A percentile compares a stretch with the other conserved stretches of the same genome.
Evolutionary conservation across 768 basidiomycete genomes (phyloP).

Genomic region (Termitomyces sp.): DNA sequence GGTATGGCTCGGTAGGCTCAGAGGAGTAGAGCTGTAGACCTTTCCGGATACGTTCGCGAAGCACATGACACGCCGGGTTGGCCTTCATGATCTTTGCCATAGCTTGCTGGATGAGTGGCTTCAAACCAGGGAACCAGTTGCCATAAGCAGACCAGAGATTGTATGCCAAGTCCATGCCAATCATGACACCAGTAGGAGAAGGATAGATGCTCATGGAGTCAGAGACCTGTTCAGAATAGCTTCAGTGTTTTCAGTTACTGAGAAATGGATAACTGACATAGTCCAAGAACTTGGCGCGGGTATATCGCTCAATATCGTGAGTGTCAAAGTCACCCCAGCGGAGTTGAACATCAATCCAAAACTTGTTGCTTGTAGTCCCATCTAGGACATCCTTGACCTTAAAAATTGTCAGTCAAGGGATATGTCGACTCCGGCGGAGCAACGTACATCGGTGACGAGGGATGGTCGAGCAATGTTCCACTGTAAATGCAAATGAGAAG

Average conservation of each 20-base stretch:
- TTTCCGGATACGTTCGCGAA: slow-evolving; percentile 98
- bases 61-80: slow-evolving; percentile 94
- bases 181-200: slow-evolving; percentile 97
- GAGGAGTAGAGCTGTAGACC: slow-evolving; percentile 98
- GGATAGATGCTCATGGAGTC: slow-evolving; percentile 99
- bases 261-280: slow-evolving; percentile 51
- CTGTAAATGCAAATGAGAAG: slow-evolving; percentile 27
- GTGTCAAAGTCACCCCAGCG: slow-evolving; percentile 99
- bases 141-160: slow-evolving; percentile 99
- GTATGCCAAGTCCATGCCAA: slow-evolving; percentile 97
- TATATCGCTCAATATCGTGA: slow-evolving; percentile 98
- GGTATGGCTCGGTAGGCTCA: slow-evolving; percentile 97
- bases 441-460: slow-evolving; percentile 82
- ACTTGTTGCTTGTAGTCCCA: slow-evolving; percentile 98
- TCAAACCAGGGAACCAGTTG: slow-evolving; percentile 99
- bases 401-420: slow-evolving; percentile 3
- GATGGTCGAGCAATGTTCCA: slow-evolving; percentile 99
- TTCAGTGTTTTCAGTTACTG: not conserved
- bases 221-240: slow-evolving; percentile 51
- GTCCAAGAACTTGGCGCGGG: slow-evolving; percentile 98
- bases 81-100: slow-evolving; percentile 99
- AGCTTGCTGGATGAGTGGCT: slow-evolving; percentile 95
- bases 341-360: slow-evolving; percentile 95
- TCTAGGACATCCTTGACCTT: slow-evolving; percentile 93
- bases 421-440: not conserved